These are phyloP conservation scores for Aspergillus wentii DNA, from an alignment of 495 filamentous ascomycete genomes.

Conservation along the genomic window DNA sequence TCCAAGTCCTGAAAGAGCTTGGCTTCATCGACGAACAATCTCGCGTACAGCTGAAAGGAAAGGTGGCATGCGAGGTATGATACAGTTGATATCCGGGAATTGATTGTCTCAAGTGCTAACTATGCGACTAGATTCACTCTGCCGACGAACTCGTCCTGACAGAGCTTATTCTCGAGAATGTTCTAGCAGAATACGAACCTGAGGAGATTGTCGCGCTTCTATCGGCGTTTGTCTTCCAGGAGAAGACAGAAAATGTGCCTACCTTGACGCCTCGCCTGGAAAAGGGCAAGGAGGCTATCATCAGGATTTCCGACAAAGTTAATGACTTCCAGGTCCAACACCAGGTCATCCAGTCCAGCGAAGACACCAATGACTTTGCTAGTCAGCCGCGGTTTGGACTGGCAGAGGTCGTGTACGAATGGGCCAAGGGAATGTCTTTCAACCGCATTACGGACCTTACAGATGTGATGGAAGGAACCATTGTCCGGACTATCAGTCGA, in stretches of 20 bases:
- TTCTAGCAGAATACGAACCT: slow-evolving; percentile 89
- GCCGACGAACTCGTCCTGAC: slow-evolving; percentile 97
- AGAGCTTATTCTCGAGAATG: slow-evolving; percentile 93
- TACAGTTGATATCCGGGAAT: neutral
- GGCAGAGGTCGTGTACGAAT: slow-evolving; percentile 97
- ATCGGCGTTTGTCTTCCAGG: slow-evolving; percentile 96
- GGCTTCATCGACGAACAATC: slow-evolving; percentile 80
- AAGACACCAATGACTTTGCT: slow-evolving; percentile 89
- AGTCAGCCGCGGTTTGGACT: slow-evolving; percentile 83
- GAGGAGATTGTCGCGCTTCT: slow-evolving; percentile 95
- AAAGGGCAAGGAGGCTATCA: slow-evolving; percentile 77
- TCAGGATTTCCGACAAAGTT: slow-evolving; percentile 84
- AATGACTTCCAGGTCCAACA: slow-evolving; percentile 80
- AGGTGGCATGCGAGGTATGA: slow-evolving; percentile 85
- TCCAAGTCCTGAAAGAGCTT: slow-evolving; percentile 84
- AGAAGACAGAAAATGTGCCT: slow-evolving; percentile 83
- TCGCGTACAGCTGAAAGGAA: slow-evolving; percentile 90
- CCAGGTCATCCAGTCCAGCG: slow-evolving; percentile 84
- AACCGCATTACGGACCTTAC: slow-evolving; percentile 96
- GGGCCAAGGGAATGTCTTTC: slow-evolving; percentile 96
- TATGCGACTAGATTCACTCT: slow-evolving; percentile 70
- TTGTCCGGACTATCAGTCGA: slow-evolving; percentile 86
- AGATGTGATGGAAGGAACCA: slow-evolving; percentile 94
- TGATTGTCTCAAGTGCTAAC: slow-evolving; percentile 1
- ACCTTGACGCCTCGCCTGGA: slow-evolving; percentile 82